phyloP scores from a whole-genome alignment of 192 early-diverging fungal species.

The Spinellus fusiger region DNA sequence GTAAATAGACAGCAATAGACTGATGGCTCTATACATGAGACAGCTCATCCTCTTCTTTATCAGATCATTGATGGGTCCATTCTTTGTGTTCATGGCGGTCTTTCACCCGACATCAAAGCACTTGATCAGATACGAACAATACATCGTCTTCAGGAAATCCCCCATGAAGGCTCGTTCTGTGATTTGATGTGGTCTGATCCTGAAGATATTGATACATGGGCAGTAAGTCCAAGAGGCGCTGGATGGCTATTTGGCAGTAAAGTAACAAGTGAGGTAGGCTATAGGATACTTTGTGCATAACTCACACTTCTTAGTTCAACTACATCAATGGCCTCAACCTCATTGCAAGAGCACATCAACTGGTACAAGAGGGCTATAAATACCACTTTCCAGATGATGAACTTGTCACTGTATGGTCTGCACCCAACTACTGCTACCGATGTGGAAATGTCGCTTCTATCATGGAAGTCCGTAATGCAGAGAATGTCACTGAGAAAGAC shows the following conservation, averaged over 20 bases:
- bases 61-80: slow-evolving; percentile 93
- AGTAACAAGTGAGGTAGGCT: slow-evolving; percentile 80
- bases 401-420: slow-evolving; percentile 94
- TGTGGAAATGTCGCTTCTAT: slow-evolving; percentile 97
- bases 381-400: slow-evolving; percentile 91
- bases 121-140: slow-evolving; percentile 94
- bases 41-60: neutral
- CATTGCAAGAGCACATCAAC: slow-evolving; percentile 94
- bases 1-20: slow-evolving; percentile 39
- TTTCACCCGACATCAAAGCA: slow-evolving; percentile 89
- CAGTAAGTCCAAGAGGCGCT: slow-evolving; percentile 84
- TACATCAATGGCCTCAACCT: slow-evolving; percentile 86
- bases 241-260: slow-evolving; percentile 96
- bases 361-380: slow-evolving; percentile 97
- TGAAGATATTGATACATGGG: slow-evolving; percentile 91
- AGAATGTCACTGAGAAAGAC: slow-evolving; percentile 72
- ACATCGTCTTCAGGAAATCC: slow-evolving; percentile 90
- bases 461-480: slow-evolving; percentile 74
- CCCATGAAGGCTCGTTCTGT: slow-evolving; percentile 92
- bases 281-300: neutral
- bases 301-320: slow-evolving; percentile 61
- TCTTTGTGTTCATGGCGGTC: slow-evolving; percentile 88
- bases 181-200: slow-evolving; percentile 97
- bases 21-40: neutral
- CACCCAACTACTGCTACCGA: slow-evolving; percentile 97